Percentiles rank a stretch among this genome's conserved stretches.
phyloP scores from a whole-genome alignment of 2,329 filamentous ascomycete genomes.

The Gnomoniopsis sp. region DNA sequence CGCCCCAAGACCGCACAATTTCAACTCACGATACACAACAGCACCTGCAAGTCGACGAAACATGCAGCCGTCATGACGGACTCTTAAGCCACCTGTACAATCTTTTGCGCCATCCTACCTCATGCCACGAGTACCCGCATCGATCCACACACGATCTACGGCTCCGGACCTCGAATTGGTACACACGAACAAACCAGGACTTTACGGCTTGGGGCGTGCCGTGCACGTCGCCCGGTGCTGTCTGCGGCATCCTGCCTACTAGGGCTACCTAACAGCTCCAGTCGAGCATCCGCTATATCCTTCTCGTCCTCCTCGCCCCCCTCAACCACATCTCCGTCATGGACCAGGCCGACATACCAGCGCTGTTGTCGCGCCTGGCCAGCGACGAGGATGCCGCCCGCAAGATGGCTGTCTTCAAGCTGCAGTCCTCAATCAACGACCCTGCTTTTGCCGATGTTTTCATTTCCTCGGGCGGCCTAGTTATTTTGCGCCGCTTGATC shows the following conservation, averaged over 20 bases:
- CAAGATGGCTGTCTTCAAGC: slow-evolving; percentile 99
- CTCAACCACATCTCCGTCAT: slow-evolving; percentile 33
- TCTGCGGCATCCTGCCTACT: not conserved
- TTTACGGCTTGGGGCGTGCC: slow-evolving; percentile 1
- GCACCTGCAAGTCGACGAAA: slow-evolving; percentile 8
- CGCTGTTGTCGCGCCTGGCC: slow-evolving; percentile 59
- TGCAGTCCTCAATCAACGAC: slow-evolving; percentile 92
- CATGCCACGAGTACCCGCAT: slow-evolving; percentile 13
- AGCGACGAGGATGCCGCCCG: slow-evolving; percentile 83
- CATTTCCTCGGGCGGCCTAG: slow-evolving; percentile 82
- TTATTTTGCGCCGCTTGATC: slow-evolving; percentile 76
- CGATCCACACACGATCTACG: not conserved
- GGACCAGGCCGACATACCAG: slow-evolving; percentile 66
- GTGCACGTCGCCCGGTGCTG: not conserved
- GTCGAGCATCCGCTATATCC: not conserved
- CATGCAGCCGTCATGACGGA: slow-evolving; percentile 17
- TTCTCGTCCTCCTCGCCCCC: not conserved
- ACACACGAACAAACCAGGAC: slow-evolving; percentile 13
- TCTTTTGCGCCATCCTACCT: slow-evolving; percentile 8
- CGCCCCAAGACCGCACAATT: not conserved
- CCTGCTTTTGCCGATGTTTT: slow-evolving; percentile 96
- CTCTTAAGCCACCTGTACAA: slow-evolving; percentile 10
- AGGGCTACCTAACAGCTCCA: not conserved
- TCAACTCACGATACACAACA: slow-evolving; percentile 13
- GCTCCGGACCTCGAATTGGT: not conserved